phyloP scores from a whole-genome alignment of 2,329 filamentous ascomycete species.

The Neoarthrinium moseri region DNA sequence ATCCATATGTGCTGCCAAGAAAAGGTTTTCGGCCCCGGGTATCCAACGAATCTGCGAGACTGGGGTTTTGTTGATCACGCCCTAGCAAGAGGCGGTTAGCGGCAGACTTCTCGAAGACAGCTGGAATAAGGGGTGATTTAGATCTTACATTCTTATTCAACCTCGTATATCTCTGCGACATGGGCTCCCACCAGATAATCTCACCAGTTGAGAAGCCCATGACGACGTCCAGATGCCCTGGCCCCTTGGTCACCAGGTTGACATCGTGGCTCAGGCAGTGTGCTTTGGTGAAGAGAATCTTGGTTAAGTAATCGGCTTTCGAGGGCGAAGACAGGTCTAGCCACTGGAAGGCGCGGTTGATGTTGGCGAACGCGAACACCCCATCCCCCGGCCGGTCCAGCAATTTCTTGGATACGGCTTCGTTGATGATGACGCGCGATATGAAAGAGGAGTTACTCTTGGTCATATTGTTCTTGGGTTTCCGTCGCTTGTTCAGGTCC shows the following conservation, averaged over 20 bases:
- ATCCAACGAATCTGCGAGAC: conserved; percentile 91
- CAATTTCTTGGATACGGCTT: conserved; percentile 74
- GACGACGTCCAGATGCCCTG: conserved; percentile 81
- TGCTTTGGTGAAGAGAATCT: conserved; percentile 95
- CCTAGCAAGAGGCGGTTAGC: conserved; percentile 44
- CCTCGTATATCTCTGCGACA: conserved; percentile 91
- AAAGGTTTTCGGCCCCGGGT: conserved; percentile 88
- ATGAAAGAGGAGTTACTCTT: conserved; percentile 99
- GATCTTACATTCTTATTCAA: conserved; percentile 86
- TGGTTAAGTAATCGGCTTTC: conserved; percentile 88
- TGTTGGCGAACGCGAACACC: conserved; percentile 88
- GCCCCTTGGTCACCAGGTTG: conserved; percentile 77
- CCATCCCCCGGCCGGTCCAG: conserved; percentile 77
- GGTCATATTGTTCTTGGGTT: conserved; percentile 97
- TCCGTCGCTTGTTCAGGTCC: conserved; percentile 77
- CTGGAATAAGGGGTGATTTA: background rate
- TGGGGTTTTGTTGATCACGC: conserved; percentile 81
- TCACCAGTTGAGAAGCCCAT: conserved; percentile 97
- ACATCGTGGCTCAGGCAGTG: conserved; percentile 94
- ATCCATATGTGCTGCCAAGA: conserved; percentile 89
- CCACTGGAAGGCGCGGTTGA: conserved; percentile 96
- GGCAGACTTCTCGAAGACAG: background rate
- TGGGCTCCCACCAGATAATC: conserved; percentile 97
- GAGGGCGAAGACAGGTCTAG: conserved; percentile 77
- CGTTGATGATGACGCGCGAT: conserved; percentile 91